These are phyloP conservation scores for Lactarius trivialis DNA, from an alignment of 768 basidiomycete genomes.

Conservation along the genomic window DNA sequence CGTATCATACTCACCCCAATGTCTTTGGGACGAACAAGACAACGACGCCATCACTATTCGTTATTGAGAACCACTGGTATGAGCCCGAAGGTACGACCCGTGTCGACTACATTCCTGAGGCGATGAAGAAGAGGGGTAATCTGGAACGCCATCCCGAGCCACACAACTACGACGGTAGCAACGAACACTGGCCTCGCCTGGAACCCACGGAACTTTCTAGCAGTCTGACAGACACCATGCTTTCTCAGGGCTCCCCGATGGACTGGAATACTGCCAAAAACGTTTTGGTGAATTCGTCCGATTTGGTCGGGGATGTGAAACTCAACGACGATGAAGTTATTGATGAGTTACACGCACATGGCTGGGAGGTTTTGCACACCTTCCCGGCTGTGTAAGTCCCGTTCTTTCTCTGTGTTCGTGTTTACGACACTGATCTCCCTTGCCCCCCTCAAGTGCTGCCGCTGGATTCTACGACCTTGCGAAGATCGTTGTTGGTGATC, in stretches of 20 bases:
- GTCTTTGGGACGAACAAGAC: slow-evolving; percentile 24
- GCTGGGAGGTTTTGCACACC: slow-evolving; percentile 38
- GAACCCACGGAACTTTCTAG: slow-evolving; percentile 1
- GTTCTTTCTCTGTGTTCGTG: neutral
- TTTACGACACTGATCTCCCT: neutral
- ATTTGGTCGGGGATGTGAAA: slow-evolving; percentile 4
- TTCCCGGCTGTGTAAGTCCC: slow-evolving; percentile 35
- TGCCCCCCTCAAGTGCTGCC: slow-evolving; percentile 28
- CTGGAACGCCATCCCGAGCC: slow-evolving; percentile 26
- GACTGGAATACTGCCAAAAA: slow-evolving; percentile 2
- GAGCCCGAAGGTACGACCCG: slow-evolving; percentile 34
- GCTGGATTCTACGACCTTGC: slow-evolving; percentile 40
- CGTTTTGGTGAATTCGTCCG: neutral
- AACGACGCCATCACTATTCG: slow-evolving; percentile 27
- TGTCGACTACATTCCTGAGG: slow-evolving; percentile 33
- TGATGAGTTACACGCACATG: slow-evolving; percentile 31
- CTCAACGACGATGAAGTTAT: slow-evolving; percentile 28
- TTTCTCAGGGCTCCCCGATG: neutral
- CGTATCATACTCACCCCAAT: slow-evolving; percentile 31
- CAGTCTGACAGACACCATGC: neutral
- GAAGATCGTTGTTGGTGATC: slow-evolving; percentile 36
- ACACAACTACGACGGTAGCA: slow-evolving; percentile 10
- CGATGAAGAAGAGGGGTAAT: slow-evolving; percentile 30
- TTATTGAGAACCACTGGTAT: slow-evolving; percentile 37
- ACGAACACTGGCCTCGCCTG: slow-evolving; percentile 11